A percentile compares a stretch with the other conserved stretches of the same genome.
Conservation (phyloP, 1,284 basidiomycete genomes). For the Fomitopsis schrenkii region DNA sequence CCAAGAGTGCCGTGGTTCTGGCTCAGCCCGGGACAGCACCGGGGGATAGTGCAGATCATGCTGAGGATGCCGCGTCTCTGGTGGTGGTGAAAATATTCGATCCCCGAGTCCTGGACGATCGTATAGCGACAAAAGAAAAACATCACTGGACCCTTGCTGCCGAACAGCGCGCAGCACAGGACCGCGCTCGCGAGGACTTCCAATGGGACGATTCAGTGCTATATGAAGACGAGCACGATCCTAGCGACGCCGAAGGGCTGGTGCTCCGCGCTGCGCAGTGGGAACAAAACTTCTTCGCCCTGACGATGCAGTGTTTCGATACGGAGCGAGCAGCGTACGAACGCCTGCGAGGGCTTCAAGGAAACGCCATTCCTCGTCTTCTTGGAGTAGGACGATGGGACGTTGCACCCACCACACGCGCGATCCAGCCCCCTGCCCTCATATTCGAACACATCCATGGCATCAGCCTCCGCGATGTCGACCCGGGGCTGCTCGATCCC, state of each 20-base stretch:
- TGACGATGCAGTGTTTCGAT: background rate
- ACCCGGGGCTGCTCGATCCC: background rate
- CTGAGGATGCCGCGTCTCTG: background rate
- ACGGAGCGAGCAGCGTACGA: background rate
- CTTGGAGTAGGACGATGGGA: background rate
- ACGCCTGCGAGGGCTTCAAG: background rate
- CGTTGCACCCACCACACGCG: background rate
- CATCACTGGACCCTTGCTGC: background rate
- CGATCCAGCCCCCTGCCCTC: background rate
- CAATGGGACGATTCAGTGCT: background rate
- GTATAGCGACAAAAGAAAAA: background rate
- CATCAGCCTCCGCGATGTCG: background rate
- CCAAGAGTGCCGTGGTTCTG: background rate
- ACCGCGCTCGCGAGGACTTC: background rate
- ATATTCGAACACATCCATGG: background rate
- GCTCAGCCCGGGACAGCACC: background rate
- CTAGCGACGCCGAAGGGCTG: background rate
- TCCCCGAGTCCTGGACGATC: background rate
- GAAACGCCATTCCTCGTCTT: background rate
- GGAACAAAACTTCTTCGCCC: background rate
- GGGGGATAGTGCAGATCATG: background rate
- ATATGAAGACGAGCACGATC: background rate
- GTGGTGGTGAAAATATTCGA: background rate
- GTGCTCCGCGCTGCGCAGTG: background rate
- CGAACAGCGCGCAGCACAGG: background rate